Percentiles rank a stretch among this genome's conserved stretches.
Conservation (phyloP, 2,329 filamentous ascomycete species). For the Chaetothyriales sp. region DNA sequence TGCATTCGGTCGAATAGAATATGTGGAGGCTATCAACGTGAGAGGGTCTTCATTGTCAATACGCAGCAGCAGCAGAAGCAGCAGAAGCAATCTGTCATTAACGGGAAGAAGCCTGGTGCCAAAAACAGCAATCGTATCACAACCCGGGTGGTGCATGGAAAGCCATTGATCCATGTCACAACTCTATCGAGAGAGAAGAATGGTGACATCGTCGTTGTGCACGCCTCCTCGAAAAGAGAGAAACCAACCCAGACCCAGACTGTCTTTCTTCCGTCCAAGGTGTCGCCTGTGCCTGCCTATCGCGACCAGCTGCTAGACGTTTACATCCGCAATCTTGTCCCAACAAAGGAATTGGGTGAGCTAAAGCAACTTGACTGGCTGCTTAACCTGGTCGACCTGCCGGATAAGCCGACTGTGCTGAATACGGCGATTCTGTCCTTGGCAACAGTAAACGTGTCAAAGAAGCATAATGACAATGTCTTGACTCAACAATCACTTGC, state of each 20-base stretch:
- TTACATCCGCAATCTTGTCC: constrained; percentile 18
- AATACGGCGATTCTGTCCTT: constrained; percentile 21
- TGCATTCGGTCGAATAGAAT: constrained; percentile 21
- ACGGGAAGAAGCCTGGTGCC: not conserved
- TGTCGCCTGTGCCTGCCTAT: constrained; percentile 4
- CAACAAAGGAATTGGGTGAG: constrained; percentile 3
- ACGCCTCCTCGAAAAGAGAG: too few species aligned
- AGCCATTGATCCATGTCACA: too few species aligned
- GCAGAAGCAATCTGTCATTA: constrained; percentile 4
- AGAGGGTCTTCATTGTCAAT: constrained; percentile 20
- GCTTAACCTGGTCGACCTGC: constrained; percentile 18
- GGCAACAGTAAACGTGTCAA: constrained; percentile 20
- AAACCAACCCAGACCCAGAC: not conserved
- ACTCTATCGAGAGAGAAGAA: too few species aligned
- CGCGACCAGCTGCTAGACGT: constrained; percentile 21
- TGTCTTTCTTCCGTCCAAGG: not conserved
- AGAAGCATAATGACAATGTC: constrained; percentile 11
- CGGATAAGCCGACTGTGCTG: constrained; percentile 18
- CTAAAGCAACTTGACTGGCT: constrained; percentile 19
- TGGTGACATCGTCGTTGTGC: not conserved
- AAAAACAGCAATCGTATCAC: not conserved
- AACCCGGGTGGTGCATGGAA: too few species aligned
- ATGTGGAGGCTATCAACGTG: constrained; percentile 22
- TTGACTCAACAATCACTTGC: constrained; percentile 20
- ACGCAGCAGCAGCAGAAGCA: constrained; percentile 9